Base-by-base conservation (phyloP, 805 yeast genomes). In the Candida corydali region DNA sequence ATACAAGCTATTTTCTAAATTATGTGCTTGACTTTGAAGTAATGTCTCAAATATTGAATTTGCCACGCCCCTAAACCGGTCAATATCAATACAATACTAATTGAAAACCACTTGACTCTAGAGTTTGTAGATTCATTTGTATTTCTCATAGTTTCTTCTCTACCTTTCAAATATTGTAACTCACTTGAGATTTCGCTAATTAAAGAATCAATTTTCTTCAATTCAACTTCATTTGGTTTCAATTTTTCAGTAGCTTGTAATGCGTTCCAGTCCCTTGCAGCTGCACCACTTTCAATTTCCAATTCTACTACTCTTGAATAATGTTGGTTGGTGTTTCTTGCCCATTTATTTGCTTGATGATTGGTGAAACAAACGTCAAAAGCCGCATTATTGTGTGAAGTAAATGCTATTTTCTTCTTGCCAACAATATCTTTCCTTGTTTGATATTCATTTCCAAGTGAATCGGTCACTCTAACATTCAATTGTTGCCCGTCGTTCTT, bases 261-360 rank as follows among this genome's bases (percentile, higher is more conserved):
- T 17, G 88, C 86, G 57, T 88, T 87, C 97, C 98, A 93, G 66
- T 93, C 98, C 63, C 98, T 82, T 28, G 98, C 98, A 52, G 88
- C 86, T 35, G 97, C 86, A 29, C 98, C 98, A 44, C 88, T 80
- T 61, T 93, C 98, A 41, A 93, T 82, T 46, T 89, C 97, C 52
- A 93, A 69, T 54, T 88, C 96, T 50, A 93, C 69, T 36, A 82
- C 82, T 61, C 98, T 81, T 42, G 65, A 59, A 47, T 74, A 51
- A 20, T 69, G 57, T 31, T 69, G 65, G 18, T 73, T 73, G 38
- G 63, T 59, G 42, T 56, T 57, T 34, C 61, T 62, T 22, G 38
- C 20, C 45, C 49, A 44, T 33, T 49, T 48, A 15, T 58, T 55
- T 32, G 50, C 54, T 50, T 63, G 57, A 34, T 69, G 58, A 61